A percentile compares a stretch with the other conserved stretches of the same genome.
These are phyloP conservation scores for Skeletonema potamos DNA, from an alignment of 108 stramenopile species.

Conservation along the genomic window DNA sequence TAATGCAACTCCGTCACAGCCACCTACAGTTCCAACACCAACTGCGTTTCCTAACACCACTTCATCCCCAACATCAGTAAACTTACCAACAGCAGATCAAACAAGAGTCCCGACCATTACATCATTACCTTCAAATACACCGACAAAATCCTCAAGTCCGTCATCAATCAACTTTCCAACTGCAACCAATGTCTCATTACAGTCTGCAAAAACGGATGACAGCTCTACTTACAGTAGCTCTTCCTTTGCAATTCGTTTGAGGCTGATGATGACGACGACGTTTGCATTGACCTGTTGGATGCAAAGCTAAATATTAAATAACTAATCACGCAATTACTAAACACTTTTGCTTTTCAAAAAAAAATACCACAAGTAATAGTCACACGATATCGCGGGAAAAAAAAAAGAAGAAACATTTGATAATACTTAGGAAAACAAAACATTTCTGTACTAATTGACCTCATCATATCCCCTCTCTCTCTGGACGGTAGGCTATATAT, in stretches of 20 bases:
- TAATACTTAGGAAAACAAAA: no score
- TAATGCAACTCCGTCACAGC: not conserved
- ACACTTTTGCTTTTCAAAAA: no score
- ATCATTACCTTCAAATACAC: not conserved
- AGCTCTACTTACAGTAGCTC: not conserved
- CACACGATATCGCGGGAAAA: no score
- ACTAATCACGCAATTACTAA: no score
- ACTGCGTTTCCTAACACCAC: not conserved
- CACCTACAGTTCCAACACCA: not conserved
- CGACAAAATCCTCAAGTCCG: not conserved
- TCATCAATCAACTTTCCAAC: not conserved
- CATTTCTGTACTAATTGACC: no score
- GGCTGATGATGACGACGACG: not conserved
- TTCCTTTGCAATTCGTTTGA: not conserved
- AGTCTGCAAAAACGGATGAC: not conserved
- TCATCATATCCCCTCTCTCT: no score
- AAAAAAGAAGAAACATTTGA: no score
- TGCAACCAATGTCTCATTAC: not conserved
- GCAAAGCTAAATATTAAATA: not conserved
- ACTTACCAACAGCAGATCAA: no score
- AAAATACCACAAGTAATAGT: no score
- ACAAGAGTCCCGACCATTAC: not conserved
- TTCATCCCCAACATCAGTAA: not conserved
- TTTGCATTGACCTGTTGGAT: not conserved
- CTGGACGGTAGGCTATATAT: no score